Evolutionary conservation across 2,329 filamentous ascomycete species (phyloP).

Genomic region (Colletotrichum musicola): DNA sequence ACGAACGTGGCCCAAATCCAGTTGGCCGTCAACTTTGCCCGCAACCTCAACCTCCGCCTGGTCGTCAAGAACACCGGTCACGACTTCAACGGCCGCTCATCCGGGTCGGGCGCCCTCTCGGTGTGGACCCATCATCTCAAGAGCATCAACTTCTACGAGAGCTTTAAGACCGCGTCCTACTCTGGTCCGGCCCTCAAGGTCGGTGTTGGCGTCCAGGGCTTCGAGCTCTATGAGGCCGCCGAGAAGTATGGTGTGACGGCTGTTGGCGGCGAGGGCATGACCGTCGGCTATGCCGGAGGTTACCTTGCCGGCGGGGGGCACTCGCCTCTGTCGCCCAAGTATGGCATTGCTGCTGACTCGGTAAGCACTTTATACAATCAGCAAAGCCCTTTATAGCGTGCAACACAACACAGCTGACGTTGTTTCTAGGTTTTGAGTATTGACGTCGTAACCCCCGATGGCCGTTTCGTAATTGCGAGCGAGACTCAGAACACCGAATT

Average conservation of each 20-base stretch:
- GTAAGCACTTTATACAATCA: slow-evolving; percentile 44
- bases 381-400: slow-evolving; percentile 55
- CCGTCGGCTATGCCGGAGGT: slow-evolving; percentile 70
- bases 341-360: slow-evolving; percentile 71
- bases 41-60: slow-evolving; percentile 59
- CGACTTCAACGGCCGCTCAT: slow-evolving; percentile 50
- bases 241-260: slow-evolving; percentile 58
- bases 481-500: slow-evolving; percentile 54
- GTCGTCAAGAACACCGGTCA: slow-evolving; percentile 60
- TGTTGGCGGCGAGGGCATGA: slow-evolving; percentile 66
- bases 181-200: slow-evolving; percentile 64
- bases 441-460: slow-evolving; percentile 60
- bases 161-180: slow-evolving; percentile 56
- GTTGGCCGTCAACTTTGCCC: slow-evolving; percentile 60
- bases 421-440: slow-evolving; percentile 50
- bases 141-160: slow-evolving; percentile 53
- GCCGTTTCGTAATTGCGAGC: slow-evolving; percentile 54
- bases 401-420: background rate
- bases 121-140: slow-evolving; percentile 56
- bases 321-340: slow-evolving; percentile 61
- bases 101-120: slow-evolving; percentile 50
- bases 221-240: slow-evolving; percentile 63
- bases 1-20: slow-evolving; percentile 59
- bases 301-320: slow-evolving; percentile 72
- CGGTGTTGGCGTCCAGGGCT: slow-evolving; percentile 64